Conservation (phyloP, 106 monocot species). For the Hemerocallis citrina region DNA sequence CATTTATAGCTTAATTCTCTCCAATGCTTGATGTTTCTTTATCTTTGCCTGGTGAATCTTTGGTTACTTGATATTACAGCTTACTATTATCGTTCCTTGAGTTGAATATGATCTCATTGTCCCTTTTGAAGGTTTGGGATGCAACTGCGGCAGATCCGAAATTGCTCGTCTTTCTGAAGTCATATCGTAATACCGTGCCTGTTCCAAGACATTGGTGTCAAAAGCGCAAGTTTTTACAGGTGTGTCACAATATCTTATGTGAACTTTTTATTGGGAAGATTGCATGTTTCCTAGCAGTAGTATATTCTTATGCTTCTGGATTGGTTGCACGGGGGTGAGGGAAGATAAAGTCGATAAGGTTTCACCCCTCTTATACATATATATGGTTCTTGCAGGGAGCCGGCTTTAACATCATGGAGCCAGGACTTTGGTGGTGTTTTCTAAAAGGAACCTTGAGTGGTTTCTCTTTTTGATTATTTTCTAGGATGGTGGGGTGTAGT, state of each 20-base stretch:
- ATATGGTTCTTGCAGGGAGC: constrained; percentile 96
- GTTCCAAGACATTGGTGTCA: constrained; percentile 99
- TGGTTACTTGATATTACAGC: no score
- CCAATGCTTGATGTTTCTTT: no score
- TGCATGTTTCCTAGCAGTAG: constrained; percentile 12
- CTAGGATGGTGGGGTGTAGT: constrained; percentile 36
- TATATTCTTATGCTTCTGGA: constrained; percentile 16
- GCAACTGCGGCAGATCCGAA: constrained; percentile 94
- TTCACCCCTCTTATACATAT: constrained; percentile 92
- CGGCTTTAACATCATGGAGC: constrained; percentile 68
- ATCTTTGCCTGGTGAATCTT: no score
- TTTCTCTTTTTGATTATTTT: constrained; percentile 23
- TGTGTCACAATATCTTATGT: constrained; percentile 23
- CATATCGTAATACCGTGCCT: constrained; percentile 94
- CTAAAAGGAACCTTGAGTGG: constrained; percentile 29
- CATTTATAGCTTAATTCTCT: no score
- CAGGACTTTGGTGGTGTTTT: constrained; percentile 61
- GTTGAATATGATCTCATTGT: no score
- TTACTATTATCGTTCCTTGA: constrained; percentile 38
- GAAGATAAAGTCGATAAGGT: constrained; percentile 50
- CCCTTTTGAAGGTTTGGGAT: constrained; percentile 96
- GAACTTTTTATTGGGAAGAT: constrained; percentile 3
- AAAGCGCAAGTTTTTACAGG: constrained; percentile 96
- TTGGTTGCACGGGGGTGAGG: constrained; percentile 34
- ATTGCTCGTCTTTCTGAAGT: constrained; percentile 86